phyloP scores from a whole-genome alignment of 306 rosid species.

The Cicer yamashitae region DNA sequence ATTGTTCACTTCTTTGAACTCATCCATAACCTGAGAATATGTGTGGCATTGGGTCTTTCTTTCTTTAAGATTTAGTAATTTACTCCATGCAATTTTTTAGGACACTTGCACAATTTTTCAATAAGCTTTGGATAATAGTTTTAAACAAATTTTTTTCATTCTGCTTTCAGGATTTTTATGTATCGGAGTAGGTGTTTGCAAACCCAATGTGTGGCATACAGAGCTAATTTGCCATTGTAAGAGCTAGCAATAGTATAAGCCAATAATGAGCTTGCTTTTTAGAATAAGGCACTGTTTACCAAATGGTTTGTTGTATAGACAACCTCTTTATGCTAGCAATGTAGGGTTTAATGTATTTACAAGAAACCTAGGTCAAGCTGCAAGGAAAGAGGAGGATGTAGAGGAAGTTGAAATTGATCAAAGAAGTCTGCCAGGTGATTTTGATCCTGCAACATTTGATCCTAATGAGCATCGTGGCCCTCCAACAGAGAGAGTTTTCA shows the following conservation, averaged over 20 bases:
- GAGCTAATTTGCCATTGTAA: constrained; percentile 47
- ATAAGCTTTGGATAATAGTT: constrained; percentile 19
- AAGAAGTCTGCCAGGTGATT: constrained; percentile 89
- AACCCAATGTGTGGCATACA: constrained; percentile 31
- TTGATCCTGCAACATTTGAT: constrained; percentile 82
- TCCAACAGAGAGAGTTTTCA: constrained; percentile 74
- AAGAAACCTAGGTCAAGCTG: constrained; percentile 70
- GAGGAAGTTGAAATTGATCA: constrained; percentile 91
- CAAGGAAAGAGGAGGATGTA: constrained; percentile 67
- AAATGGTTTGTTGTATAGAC: constrained; percentile 49
- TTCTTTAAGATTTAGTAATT: background rate
- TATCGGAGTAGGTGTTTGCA: constrained; percentile 19
- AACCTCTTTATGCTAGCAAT: constrained; percentile 33
- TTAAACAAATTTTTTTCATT: constrained; percentile 29
- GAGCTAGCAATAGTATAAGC: constrained; percentile 22
- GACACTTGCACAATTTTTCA: background rate
- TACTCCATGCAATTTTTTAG: background rate
- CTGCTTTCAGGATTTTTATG: constrained; percentile 44
- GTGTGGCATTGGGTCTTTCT: background rate
- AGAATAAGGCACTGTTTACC: constrained; percentile 65
- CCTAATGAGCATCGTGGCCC: constrained; percentile 82
- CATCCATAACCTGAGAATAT: background rate
- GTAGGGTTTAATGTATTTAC: constrained; percentile 45
- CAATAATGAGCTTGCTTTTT: constrained; percentile 67
- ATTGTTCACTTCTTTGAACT: constrained; percentile 4